Evolutionary conservation across 441 rosid species (phyloP), one percentile per base, ranked within the genome.

Genomic region (Euphorbia celastroides): DNA sequence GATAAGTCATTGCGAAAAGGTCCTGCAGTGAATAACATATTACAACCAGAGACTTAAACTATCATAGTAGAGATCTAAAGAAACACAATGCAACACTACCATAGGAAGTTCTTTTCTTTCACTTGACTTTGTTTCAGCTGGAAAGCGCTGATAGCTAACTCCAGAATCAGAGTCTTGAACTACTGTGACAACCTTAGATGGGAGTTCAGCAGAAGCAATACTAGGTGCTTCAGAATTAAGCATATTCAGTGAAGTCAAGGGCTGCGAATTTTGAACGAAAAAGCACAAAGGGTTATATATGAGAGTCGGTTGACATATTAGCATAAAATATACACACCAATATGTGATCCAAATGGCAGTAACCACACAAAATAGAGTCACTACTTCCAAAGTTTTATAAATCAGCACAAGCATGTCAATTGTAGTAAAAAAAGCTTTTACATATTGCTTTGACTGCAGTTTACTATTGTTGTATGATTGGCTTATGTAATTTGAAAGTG

Each of bases 21-120:
- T 91, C 93, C 99, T 93, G 81, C 63, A 67, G 50, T 75, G 64
- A 57, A 67, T 69, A 66, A 64, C 41, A 26, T 41, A 60, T 65
- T 44, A 27, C 69, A 41, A 41, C 27, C 22, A 50, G 66, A 63
- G 50, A 51, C 56, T 20, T 26, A 19, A n/a, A 19, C 60, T 54
- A 61, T 26, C 51, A 62, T 50, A 46, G 67, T 38, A 62, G 65
- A 60, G 17, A 17, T 60, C 52, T 14, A 30, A 61, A 26, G 60
- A 12, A 50, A 26, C 27, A 57, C 61, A 41, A 23, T 54, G 66
- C 67, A 57, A 26, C 68, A 68, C 70, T 73, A 86, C 98, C 76
- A 58, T 77, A 12, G 98, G 98, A 72, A 90, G 88, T 73, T 90
- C 94, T 63, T 59, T 77, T 81, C 98, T 82, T 69, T 66, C 77